These are phyloP conservation scores for Hemileia vastatrix DNA, from an alignment of 1,284 basidiomycete genomes.

Conservation along the genomic window DNA sequence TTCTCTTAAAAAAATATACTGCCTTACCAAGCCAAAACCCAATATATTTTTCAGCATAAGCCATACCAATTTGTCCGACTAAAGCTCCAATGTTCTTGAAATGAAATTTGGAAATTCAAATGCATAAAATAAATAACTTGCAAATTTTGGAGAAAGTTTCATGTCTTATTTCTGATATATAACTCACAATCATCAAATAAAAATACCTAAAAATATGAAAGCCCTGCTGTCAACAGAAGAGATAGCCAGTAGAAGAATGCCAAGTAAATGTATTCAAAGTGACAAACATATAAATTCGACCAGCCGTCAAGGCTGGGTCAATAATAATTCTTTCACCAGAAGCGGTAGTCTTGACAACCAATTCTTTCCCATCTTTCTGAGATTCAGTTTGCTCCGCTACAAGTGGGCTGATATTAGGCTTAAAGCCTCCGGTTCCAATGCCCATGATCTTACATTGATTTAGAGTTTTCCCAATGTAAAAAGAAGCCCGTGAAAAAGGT, in stretches of 20 bases:
- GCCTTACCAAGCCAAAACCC: constrained; percentile 45
- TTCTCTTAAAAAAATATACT: background rate
- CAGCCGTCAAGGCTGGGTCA: constrained; percentile 63
- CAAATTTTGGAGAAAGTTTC: no score
- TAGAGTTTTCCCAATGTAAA: background rate
- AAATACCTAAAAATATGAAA: constrained; percentile 20
- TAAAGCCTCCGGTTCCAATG: constrained; percentile 55
- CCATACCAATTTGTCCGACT: constrained; percentile 48
- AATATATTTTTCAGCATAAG: constrained; percentile 42
- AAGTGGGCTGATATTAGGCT: constrained; percentile 53
- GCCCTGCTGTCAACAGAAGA: no score
- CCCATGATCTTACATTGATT: constrained; percentile 27
- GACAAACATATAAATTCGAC: constrained; percentile 52
- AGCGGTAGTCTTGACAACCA: constrained; percentile 49
- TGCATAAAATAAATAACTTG: no score
- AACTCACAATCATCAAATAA: constrained; percentile 18
- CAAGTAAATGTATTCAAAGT: no score
- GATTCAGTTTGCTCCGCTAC: constrained; percentile 55
- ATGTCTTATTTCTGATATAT: no score
- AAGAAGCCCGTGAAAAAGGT: no score
- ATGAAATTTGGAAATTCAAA: no score
- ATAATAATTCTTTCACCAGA: constrained; percentile 68
- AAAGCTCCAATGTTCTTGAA: constrained; percentile 67
- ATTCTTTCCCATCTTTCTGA: constrained; percentile 51
- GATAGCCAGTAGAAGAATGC: no score